These are phyloP conservation scores for Xylaria venustula DNA, from an alignment of 495 filamentous ascomycete species.

Conservation along the genomic window DNA sequence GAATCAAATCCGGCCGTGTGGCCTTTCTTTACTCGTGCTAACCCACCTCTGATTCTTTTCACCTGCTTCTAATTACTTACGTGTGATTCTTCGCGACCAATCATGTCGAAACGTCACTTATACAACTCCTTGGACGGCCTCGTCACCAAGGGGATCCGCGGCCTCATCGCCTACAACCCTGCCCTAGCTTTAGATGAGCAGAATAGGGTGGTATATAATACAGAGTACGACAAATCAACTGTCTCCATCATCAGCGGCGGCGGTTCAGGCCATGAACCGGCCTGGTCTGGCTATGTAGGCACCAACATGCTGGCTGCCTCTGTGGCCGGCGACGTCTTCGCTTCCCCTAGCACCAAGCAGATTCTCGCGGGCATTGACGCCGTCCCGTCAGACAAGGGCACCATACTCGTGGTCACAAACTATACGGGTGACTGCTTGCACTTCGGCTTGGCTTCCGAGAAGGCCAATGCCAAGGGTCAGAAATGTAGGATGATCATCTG, in stretches of 20 bases:
- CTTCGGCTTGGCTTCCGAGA: conserved; percentile 62
- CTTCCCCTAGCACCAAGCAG: conserved; percentile 60
- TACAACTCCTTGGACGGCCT: conserved; percentile 49
- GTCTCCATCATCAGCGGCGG: conserved; percentile 62
- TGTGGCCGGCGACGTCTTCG: conserved; percentile 62
- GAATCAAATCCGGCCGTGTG: not conserved
- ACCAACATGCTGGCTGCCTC: conserved; percentile 59
- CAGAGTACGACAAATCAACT: conserved; percentile 45
- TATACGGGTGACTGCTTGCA: conserved; percentile 67
- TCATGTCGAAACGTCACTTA: conserved; percentile 49
- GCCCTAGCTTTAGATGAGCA: conserved; percentile 54
- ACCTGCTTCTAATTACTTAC: not conserved
- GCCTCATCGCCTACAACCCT: conserved; percentile 56
- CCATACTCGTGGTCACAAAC: conserved; percentile 63
- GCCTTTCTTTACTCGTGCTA: not conserved
- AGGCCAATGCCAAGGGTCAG: conserved; percentile 55
- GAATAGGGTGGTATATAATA: conserved; percentile 58
- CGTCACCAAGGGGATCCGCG: conserved; percentile 55
- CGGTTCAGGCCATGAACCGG: conserved; percentile 62
- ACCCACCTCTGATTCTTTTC: not conserved
- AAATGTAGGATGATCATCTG: conserved; percentile 57
- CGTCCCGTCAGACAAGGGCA: conserved; percentile 55
- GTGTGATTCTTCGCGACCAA: not conserved
- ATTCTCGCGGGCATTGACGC: conserved; percentile 57
- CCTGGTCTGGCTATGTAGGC: conserved; percentile 64